Base-by-base conservation (phyloP, 768 basidiomycete genomes). In the Podaxis rugospora region DNA sequence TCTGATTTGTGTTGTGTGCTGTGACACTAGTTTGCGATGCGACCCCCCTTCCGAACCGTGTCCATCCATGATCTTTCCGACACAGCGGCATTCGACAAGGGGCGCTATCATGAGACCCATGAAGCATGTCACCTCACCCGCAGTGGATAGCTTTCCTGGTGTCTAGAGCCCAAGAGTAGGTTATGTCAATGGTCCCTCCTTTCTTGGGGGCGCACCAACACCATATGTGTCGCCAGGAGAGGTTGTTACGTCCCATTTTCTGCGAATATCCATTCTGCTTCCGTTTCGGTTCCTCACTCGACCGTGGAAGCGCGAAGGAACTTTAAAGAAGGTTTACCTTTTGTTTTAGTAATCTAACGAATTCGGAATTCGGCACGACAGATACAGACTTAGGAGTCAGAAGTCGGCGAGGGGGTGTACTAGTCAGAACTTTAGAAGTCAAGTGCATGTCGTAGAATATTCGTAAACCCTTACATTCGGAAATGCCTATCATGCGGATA, bases 371-470 rank as follows among this genome's bases (percentile, higher is more conserved):
- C 42, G 42, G 42, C 25, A 18, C 42, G 27, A 57, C 44, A 27
- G 42, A 42, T 55, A 13, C 27, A 57, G 44, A 32, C 9, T 57
- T 46, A 47, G 55, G 44, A 57, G 55, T 57, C 27, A 57, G 54
- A 44, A 27, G 54, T 10, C 47, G 11, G 47, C 11, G 23, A 23
- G 23, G 27, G 47, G 23, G 32, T 32, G 32, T 32, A 7, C 10
- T 23, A 23, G 6, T 49, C n/a, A 23, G 47, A 27, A 9, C 7
- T 49, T n/a, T n/a, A 42, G 42, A 44, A 44, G 18, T 21, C 16
- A 6, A 44, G 42, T 16, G 18, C 16, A 44, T 7, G 16, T 44
- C 42, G 42, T 44, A 44, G 18, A 44, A 44, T 18, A n/a, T 16
- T 44, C 42, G 42, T 16, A 16, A 18, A 16, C 18, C 3, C 18